These are phyloP conservation scores for Musa beccarii DNA, from an alignment of 176 grass and related monocot genomes.

Conservation along the genomic window DNA sequence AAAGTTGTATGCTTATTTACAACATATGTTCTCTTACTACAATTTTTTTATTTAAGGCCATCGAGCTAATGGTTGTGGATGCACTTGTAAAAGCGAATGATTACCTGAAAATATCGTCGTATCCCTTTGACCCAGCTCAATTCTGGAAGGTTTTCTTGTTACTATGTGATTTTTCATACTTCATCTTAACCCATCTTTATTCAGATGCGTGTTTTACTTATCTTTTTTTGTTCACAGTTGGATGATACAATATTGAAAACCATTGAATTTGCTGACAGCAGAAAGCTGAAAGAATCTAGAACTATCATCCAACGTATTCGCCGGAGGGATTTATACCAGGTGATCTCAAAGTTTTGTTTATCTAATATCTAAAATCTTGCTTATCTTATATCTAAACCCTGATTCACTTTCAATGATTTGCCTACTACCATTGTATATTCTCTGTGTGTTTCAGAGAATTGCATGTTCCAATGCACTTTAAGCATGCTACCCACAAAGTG, in stretches of 20 bases:
- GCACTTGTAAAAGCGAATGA: constrained; percentile 63
- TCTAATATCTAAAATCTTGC: background rate
- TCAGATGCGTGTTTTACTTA: background rate
- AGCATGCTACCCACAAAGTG: too few relatives aligned
- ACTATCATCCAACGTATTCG: constrained; percentile 70
- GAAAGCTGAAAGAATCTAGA: constrained; percentile 65
- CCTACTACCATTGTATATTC: too few relatives aligned
- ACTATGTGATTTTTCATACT: constrained; percentile 11
- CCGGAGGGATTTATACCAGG: constrained; percentile 82
- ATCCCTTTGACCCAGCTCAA: constrained; percentile 61
- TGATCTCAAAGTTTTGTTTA: background rate
- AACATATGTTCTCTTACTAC: background rate
- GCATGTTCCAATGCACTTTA: too few relatives aligned
- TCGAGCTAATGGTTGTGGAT: constrained; percentile 89
- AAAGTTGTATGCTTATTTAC: background rate
- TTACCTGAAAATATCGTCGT: constrained; percentile 70
- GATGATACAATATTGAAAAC: constrained; percentile 83
- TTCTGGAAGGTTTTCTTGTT: constrained; percentile 74
- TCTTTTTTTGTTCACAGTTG: constrained; percentile 40
- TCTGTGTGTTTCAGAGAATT: too few relatives aligned
- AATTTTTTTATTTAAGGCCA: constrained; percentile 37
- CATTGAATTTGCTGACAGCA: constrained; percentile 58
- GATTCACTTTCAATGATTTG: background rate
- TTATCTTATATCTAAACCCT: background rate
- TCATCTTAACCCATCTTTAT: background rate